Conservation (phyloP, 129 eudicot genomes). For the Saussurea involucrata region DNA sequence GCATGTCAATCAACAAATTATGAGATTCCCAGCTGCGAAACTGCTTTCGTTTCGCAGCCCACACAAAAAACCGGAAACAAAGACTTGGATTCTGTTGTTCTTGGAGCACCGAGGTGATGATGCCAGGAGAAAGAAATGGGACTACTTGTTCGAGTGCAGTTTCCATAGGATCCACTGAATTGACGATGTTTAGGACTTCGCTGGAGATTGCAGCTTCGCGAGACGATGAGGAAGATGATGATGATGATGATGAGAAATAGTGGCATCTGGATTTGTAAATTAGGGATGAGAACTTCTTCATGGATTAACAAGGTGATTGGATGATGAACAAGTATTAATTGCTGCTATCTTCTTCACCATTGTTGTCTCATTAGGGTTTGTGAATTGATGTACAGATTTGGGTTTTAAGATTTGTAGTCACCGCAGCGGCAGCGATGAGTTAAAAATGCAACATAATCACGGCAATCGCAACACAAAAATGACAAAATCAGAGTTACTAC, state of each 20-base stretch:
- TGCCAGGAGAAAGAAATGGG: slow-evolving; percentile 30
- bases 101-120: slow-evolving; percentile 29
- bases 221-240: neutral
- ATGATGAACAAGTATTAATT: too few relatives aligned
- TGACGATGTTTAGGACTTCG: slow-evolving; percentile 36
- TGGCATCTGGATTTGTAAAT: slow-evolving; percentile 21
- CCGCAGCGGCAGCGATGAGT: too few relatives aligned
- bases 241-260: slow-evolving; percentile 1
- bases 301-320: neutral
- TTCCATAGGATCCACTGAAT: slow-evolving; percentile 47
- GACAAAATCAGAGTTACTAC: too few relatives aligned
- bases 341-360: too few relatives aligned
- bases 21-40: slow-evolving; percentile 46
- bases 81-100: slow-evolving; percentile 33
- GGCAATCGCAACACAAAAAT: too few relatives aligned
- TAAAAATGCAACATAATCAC: too few relatives aligned
- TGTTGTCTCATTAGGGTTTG: too few relatives aligned
- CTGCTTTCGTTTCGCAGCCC: slow-evolving; percentile 43
- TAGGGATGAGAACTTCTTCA: slow-evolving; percentile 21
- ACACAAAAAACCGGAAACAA: slow-evolving; percentile 71
- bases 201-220: slow-evolving; percentile 23
- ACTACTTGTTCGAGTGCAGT: slow-evolving; percentile 39
- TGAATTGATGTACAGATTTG: too few relatives aligned
- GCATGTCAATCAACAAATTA: slow-evolving; percentile 34
- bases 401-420: too few relatives aligned